Evolutionary conservation across 441 rosid species (phyloP).

Genomic region (Gossypium trilobum): DNA sequence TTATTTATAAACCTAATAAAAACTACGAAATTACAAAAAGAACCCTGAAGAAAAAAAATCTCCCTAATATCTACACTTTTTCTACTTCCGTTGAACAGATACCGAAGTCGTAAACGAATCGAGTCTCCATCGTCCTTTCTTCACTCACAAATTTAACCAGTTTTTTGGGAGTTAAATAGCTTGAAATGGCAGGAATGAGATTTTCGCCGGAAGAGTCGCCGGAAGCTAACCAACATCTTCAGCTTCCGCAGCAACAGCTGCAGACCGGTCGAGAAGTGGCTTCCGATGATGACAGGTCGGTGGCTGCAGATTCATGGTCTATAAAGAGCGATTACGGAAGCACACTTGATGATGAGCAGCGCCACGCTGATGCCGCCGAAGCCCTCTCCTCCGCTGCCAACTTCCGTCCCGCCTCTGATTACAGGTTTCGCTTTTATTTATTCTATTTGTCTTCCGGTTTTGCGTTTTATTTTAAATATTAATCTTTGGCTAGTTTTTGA

Average conservation of each 20-base stretch:
- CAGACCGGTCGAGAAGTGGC: conserved; percentile 42
- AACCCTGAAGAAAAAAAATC: background rate
- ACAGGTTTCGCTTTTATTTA: conserved; percentile 31
- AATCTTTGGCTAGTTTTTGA: background rate
- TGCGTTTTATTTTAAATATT: background rate
- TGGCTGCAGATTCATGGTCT: conserved; percentile 98
- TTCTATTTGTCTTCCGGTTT: background rate
- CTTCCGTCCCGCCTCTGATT: conserved; percentile 70
- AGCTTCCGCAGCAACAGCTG: conserved; percentile 28
- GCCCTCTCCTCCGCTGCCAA: conserved; percentile 71
- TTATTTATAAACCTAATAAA: background rate
- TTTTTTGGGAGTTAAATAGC: background rate
- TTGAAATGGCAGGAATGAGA: conserved; percentile 62
- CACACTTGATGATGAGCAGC: conserved; percentile 93
- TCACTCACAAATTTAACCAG: background rate
- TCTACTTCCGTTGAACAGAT: background rate
- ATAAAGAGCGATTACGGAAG: conserved; percentile 93
- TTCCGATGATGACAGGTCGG: conserved; percentile 86
- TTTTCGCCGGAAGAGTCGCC: conserved; percentile 60
- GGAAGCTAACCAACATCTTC: conserved; percentile 41
- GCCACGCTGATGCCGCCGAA: conserved; percentile 87
- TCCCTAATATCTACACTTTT: background rate
- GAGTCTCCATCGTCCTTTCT: background rate
- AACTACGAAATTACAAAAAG: background rate
- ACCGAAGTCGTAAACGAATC: background rate